Evolutionary conservation across 257 asterid species (phyloP).

Genomic region (Agastache rugosa): DNA sequence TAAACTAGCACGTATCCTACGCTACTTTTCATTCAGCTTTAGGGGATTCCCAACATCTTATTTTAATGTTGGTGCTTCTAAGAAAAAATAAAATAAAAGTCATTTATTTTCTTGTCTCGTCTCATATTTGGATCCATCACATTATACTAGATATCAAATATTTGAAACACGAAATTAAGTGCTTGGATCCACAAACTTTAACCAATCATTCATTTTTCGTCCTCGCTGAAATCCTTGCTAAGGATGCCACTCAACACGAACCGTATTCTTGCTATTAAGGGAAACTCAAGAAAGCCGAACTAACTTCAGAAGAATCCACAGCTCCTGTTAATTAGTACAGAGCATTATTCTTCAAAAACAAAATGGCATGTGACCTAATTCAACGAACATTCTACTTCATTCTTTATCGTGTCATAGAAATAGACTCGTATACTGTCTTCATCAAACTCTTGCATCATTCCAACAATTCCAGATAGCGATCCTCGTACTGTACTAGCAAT

Average conservation of each 20-base stretch:
- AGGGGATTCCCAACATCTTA: background rate
- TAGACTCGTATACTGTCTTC: background rate
- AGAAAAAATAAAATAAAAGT: too few species aligned
- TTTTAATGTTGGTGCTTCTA: background rate
- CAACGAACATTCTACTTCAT: background rate
- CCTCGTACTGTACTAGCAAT: background rate
- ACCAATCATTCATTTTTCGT: background rate
- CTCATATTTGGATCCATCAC: background rate
- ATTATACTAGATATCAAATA: too few species aligned
- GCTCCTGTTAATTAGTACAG: background rate
- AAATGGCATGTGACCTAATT: constrained; percentile 12
- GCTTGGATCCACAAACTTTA: too few species aligned
- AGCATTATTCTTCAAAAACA: background rate
- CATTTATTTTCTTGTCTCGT: background rate
- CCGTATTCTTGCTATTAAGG: background rate
- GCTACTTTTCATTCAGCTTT: background rate
- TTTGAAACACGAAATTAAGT: too few species aligned
- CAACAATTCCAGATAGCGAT: background rate
- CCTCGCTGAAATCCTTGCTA: background rate
- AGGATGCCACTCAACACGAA: background rate
- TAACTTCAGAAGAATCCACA: background rate
- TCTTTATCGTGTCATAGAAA: background rate
- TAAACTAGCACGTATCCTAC: background rate
- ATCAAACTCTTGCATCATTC: background rate
- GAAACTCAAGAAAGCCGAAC: background rate